phyloP scores from a whole-genome alignment of 1,284 basidiomycete genomes.

The Sphagnurus paluster region DNA sequence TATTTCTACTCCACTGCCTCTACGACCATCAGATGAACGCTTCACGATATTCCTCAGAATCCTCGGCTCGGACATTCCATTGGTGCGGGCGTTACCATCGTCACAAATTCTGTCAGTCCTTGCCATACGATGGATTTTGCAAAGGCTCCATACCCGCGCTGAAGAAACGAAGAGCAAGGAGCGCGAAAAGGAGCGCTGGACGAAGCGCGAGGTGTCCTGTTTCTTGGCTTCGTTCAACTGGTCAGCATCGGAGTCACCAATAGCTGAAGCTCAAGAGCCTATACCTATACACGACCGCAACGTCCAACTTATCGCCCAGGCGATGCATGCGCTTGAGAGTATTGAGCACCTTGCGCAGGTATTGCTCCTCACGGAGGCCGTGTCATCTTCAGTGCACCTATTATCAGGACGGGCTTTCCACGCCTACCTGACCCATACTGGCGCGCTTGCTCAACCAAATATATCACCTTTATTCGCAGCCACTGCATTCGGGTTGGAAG shows the following conservation, averaged over 20 bases:
- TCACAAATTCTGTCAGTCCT: constrained; percentile 51
- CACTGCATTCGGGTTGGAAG: constrained; percentile 47
- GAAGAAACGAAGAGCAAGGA: constrained; percentile 50
- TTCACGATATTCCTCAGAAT: constrained; percentile 57
- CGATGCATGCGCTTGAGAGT: constrained; percentile 57
- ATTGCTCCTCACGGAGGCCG: constrained; percentile 49
- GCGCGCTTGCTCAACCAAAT: constrained; percentile 21
- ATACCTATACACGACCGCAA: constrained; percentile 55
- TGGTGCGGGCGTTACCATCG: constrained; percentile 45
- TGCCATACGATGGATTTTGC: constrained; percentile 61
- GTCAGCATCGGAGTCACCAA: constrained; percentile 15
- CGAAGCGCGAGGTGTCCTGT: constrained; percentile 60
- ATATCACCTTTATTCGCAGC: constrained; percentile 46
- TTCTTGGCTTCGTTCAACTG: constrained; percentile 55
- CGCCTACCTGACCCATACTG: constrained; percentile 37
- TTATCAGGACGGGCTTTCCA: constrained; percentile 67
- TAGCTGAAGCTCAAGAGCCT: constrained; percentile 21
- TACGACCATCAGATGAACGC: constrained; percentile 52
- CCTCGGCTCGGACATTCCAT: constrained; percentile 54
- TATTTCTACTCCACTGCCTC: constrained; percentile 38
- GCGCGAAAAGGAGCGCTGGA: constrained; percentile 69
- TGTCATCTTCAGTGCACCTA: constrained; percentile 44
- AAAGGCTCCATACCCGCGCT: constrained; percentile 48
- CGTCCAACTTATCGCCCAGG: constrained; percentile 72
- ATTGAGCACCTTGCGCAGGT: constrained; percentile 60